A percentile compares a stretch with the other conserved stretches of the same genome.
Evolutionary conservation across 352 stramenopile species (phyloP).

Genomic region (Pythium pyrilobum): DNA sequence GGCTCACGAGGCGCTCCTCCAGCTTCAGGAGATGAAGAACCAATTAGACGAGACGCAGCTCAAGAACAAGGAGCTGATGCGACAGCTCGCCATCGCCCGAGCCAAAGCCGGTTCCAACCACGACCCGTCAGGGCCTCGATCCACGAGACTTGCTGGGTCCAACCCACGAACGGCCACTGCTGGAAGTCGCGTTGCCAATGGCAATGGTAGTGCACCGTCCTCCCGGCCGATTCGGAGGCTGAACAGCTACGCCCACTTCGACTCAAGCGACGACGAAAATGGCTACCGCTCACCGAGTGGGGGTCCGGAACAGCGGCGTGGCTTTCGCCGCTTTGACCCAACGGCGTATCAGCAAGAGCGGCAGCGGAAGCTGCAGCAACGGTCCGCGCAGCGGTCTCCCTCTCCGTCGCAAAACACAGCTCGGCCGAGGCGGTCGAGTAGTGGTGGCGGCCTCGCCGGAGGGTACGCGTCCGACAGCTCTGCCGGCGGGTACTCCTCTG

Average conservation of each 20-base stretch:
- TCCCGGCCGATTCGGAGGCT: neutral
- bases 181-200: neutral
- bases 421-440: neutral
- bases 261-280: slow-evolving; percentile 20
- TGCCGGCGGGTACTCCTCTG: slow-evolving; percentile 59
- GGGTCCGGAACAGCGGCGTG: slow-evolving; percentile 5
- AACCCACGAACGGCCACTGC: neutral
- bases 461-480: slow-evolving; percentile 70
- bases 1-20: slow-evolving; percentile 46
- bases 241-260: slow-evolving; percentile 3
- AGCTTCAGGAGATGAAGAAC: slow-evolving; percentile 54
- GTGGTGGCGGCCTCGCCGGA: neutral
- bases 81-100: slow-evolving; percentile 61
- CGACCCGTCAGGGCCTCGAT: neutral
- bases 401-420: slow-evolving; percentile 18
- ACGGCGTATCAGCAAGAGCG: slow-evolving; percentile 79
- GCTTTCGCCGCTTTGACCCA: slow-evolving; percentile 70
- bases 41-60: slow-evolving; percentile 60
- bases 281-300: slow-evolving; percentile 10
- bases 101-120: slow-evolving; percentile 23
- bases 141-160: neutral
- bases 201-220: neutral
- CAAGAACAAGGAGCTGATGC: slow-evolving; percentile 72
- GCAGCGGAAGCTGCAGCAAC: slow-evolving; percentile 41
- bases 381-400: slow-evolving; percentile 22